phyloP scores from a whole-genome alignment of 139 green algal genomes.

The Chlamydomonas sp. region DNA sequence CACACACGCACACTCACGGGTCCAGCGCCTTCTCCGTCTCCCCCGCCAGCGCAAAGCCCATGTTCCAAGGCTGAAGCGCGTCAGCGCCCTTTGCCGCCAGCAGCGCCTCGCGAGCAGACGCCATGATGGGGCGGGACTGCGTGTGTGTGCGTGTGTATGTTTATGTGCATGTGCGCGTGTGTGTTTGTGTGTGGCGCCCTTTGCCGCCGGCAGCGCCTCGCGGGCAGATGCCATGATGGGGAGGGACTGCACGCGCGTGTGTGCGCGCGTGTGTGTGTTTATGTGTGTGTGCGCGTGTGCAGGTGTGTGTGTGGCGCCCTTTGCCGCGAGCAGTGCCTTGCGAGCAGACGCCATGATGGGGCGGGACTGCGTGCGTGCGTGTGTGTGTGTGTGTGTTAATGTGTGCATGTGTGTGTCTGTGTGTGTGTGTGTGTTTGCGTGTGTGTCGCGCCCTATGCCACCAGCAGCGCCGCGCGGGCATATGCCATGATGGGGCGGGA shows the following conservation, averaged over 20 bases:
- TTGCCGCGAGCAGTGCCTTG: conserved; percentile 40
- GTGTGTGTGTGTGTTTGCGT: no score
- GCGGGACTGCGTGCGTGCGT: no score
- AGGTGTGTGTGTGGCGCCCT: conserved; percentile 48
- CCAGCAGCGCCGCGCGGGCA: conserved; percentile 45
- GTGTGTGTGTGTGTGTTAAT: no score
- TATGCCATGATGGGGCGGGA: conserved; percentile 47
- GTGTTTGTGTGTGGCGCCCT: no score
- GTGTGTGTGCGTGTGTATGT: no score
- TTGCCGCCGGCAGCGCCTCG: conserved; percentile 39
- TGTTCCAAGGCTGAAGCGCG: conserved; percentile 67
- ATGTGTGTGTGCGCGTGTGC: no score
- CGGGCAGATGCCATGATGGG: conserved; percentile 52
- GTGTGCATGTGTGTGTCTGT: no score
- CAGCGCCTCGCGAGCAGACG: conserved; percentile 43
- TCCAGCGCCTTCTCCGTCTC: conserved; percentile 19
- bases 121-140: conserved; percentile 59
- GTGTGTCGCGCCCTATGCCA: conserved; percentile 50
- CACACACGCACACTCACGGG: no score
- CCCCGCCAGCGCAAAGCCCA: conserved; percentile 45
- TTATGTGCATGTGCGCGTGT: no score
- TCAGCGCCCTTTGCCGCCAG: conserved; percentile 46
- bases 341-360: conserved; percentile 53
- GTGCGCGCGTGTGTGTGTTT: no score
- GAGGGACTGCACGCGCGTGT: no score